Base-by-base conservation (phyloP, 2,329 filamentous ascomycete genomes). In the Cercospora janseana region DNA sequence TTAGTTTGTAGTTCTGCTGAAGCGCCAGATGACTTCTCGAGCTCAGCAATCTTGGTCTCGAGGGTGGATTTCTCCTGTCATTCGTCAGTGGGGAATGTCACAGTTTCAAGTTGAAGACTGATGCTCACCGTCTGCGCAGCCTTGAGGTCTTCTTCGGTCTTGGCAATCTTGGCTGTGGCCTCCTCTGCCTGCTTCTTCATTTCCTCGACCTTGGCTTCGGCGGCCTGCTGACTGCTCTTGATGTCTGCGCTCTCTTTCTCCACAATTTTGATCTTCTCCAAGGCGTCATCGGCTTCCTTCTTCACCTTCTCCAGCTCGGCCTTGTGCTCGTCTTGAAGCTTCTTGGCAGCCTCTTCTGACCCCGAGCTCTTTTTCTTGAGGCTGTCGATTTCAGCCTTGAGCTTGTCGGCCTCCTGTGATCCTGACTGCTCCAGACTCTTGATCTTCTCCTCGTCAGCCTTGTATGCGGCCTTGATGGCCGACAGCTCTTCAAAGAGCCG, bases 401-500 rank as follows among this genome's bases (percentile, higher is more conserved):
- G 32, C 31, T 52, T 46, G 16, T 55, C 49, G n/a, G 44, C 40
- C 31, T 57, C 55, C 16, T 40, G 20, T 13, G 40, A 45, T 32
- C 47, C 47, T 15, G 16, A 31, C 6, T 41, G 12, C 23, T 55
- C 46, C n/a, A 48, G 43, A 18, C 49, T 43, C 40, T 51, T 48
- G 38, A 50, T 55, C 48, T 48, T 45, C 48, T 48, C 49, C 16
- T 55, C 52, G 20, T 55, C 49, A 6, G 44, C 53, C 34, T 53
- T 45, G n/a, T 41, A 46, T 7, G 46, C 35, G 18, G 41, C 40
- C 46, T 55, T 55, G 34, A 52, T 37, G 16, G 49, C 54, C 41
- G 51, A 47, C 7, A 56, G 49, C 51, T 58, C 56, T 44, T 58
- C 56, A 49, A 58, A 58, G 18, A 49, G 54, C 53, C 52, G 56